Base-by-base conservation (phyloP, 2,329 filamentous ascomycete species). In the Clathrospora elynae region DNA sequence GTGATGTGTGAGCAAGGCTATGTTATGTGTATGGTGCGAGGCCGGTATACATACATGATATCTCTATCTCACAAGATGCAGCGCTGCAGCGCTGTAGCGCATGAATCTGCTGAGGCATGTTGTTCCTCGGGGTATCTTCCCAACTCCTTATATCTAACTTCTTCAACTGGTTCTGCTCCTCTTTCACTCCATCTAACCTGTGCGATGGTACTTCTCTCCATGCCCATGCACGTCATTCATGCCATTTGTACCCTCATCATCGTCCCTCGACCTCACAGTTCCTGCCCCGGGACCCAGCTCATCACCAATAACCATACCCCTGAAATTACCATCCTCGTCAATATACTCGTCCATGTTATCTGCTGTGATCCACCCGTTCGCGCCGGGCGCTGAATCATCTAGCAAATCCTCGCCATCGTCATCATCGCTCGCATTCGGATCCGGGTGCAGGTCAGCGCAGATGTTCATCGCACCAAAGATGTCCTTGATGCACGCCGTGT, bases 291-390 rank as follows among this genome's bases (percentile, higher is more conserved):
- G 65, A 13, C 68, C 69, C 22, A 72, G 36, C 24, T 58, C 57
- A 20, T 52, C 56, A 1, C 61, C 61, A 35, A 61, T 42, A 3
- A 65, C 54, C 35, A 51, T 55, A 2, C 66, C 68, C 22, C 53
- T 58, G 17, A 72, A 71, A 31, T 71, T 71, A 1, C 70, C 70
- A 20, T 71, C 55, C 32, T 67, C 70, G 43, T 72, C 68, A 31
- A 68, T 35, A 63, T 84, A 95, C 56, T 95, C 82, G 52, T 86
- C 78, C 66, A 95, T 85, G 60, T 96, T 97, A 42, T 96, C 92
- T 6, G 88, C 87, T 11, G 92, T 97, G 63, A 97, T 90, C 88
- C 88, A 92, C 0, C 87, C 87, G 0, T 81, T 82, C 35, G 86
- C 88, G 1, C 87, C 87, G 0, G 87, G 86, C 68, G 87, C 81